These are phyloP conservation scores for Seminavis robusta DNA, from an alignment of 108 stramenopile genomes.

Conservation along the genomic window DNA sequence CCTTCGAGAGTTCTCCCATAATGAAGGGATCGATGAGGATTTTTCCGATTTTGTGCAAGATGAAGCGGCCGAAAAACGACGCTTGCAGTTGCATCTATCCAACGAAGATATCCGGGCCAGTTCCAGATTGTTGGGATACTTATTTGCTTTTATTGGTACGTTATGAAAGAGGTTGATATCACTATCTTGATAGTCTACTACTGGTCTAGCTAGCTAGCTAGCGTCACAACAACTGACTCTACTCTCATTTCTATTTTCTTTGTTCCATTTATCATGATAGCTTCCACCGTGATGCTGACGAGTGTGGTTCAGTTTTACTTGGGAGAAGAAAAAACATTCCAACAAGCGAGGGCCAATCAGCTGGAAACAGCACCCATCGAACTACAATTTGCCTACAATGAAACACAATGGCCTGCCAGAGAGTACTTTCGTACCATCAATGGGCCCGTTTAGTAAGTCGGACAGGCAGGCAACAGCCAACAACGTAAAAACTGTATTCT, in stretches of 20 bases:
- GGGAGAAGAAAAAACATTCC: background rate
- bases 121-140: conserved; percentile 47
- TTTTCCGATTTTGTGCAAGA: background rate
- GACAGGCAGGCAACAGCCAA: no score
- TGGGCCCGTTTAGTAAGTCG: conserved; percentile 8
- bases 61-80: background rate
- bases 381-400: background rate
- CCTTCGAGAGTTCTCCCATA: background rate
- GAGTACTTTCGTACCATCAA: conserved; percentile 2
- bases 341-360: background rate
- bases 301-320: conserved; percentile 24
- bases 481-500: no score
- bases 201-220: no score
- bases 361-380: background rate
- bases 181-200: no score
- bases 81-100: conserved; percentile 10
- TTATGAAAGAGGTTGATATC: no score
- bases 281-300: conserved; percentile 40
- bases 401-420: background rate
- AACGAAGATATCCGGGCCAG: conserved; percentile 47
- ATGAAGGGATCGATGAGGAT: background rate
- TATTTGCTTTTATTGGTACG: conserved; percentile 35
- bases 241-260: no score
- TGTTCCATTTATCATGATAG: no score
- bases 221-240: no score